phyloP scores from a whole-genome alignment of 2,329 filamentous ascomycete species.

The Nemania sp. region DNA sequence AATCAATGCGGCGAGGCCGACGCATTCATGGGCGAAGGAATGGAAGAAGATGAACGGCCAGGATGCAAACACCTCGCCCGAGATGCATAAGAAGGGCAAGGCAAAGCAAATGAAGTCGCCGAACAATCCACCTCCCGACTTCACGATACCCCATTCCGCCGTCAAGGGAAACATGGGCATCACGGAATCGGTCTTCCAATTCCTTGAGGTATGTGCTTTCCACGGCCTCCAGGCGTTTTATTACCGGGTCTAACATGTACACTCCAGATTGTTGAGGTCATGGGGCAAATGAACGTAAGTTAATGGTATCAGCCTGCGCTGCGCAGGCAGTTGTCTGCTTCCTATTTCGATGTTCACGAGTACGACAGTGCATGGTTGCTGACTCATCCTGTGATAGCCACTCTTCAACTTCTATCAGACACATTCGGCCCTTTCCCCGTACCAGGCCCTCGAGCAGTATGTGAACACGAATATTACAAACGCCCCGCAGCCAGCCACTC shows the following conservation, averaged over 20 bases:
- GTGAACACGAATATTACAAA: constrained; percentile 53
- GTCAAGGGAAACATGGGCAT: constrained; percentile 63
- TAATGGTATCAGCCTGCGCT: not conserved
- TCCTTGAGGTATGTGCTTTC: constrained; percentile 60
- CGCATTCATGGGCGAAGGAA: constrained; percentile 68
- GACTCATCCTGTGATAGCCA: constrained; percentile 41
- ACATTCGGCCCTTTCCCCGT: constrained; percentile 60
- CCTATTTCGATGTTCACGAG: not conserved
- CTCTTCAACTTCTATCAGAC: constrained; percentile 62
- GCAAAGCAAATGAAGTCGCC: constrained; percentile 63
- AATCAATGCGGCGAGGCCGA: constrained; percentile 63
- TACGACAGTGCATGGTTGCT: not conserved
- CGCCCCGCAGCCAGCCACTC: constrained; percentile 41
- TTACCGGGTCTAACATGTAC: constrained; percentile 5
- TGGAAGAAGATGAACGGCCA: constrained; percentile 63
- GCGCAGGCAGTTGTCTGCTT: not conserved
- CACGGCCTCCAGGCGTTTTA: constrained; percentile 31
- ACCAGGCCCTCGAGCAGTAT: constrained; percentile 64
- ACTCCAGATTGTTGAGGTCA: constrained; percentile 64
- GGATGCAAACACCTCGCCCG: constrained; percentile 64
- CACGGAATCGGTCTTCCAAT: constrained; percentile 64
- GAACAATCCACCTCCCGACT: constrained; percentile 61
- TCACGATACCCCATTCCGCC: constrained; percentile 62
- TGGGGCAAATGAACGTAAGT: constrained; percentile 64
- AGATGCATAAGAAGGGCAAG: constrained; percentile 71